Percentiles rank a stretch among this genome's conserved stretches.
Evolutionary conservation across 2,329 filamentous ascomycete genomes (phyloP).

Genomic region (Gyromitra esculenta): DNA sequence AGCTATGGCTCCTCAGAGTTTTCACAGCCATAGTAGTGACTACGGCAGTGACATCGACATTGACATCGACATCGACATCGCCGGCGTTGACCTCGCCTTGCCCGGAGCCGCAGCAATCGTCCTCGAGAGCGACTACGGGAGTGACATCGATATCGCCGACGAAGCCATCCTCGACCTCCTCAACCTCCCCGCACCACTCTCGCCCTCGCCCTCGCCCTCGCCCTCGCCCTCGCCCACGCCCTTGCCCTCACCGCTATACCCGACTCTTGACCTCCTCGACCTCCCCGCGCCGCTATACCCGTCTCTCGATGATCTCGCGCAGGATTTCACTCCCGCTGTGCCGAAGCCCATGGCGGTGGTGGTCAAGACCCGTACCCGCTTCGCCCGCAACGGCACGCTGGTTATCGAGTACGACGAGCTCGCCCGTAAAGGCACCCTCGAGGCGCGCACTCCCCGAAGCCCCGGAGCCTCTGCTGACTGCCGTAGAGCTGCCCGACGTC

Average conservation of each 20-base stretch:
- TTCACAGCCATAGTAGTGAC: slow-evolving; percentile 3
- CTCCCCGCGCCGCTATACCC: not conserved
- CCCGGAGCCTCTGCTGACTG: slow-evolving; percentile 24
- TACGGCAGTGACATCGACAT: slow-evolving; percentile 38
- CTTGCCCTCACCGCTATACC: no score
- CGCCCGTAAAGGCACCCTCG: slow-evolving; percentile 28
- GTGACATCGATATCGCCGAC: slow-evolving; percentile 50
- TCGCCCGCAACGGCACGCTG: slow-evolving; percentile 19
- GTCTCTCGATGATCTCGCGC: not conserved
- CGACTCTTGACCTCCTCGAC: slow-evolving; percentile 44
- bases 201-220: not conserved
- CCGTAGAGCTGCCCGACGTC: not conserved
- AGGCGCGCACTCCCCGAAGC: not conserved
- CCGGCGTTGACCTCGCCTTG: not conserved
- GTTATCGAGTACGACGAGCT: slow-evolving; percentile 40
- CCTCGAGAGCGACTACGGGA: slow-evolving; percentile 50
- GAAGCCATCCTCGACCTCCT: slow-evolving; percentile 44
- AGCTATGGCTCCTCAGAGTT: not conserved
- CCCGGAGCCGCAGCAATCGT: not conserved
- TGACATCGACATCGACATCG: slow-evolving; percentile 11
- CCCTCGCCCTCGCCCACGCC: no score
- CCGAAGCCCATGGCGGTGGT: not conserved
- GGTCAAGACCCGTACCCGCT: slow-evolving; percentile 19
- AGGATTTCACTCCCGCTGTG: not conserved
- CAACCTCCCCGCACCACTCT: not conserved